Conservation (phyloP, 2,329 filamentous ascomycete genomes). For the Rhytidhysteron rufulum region DNA sequence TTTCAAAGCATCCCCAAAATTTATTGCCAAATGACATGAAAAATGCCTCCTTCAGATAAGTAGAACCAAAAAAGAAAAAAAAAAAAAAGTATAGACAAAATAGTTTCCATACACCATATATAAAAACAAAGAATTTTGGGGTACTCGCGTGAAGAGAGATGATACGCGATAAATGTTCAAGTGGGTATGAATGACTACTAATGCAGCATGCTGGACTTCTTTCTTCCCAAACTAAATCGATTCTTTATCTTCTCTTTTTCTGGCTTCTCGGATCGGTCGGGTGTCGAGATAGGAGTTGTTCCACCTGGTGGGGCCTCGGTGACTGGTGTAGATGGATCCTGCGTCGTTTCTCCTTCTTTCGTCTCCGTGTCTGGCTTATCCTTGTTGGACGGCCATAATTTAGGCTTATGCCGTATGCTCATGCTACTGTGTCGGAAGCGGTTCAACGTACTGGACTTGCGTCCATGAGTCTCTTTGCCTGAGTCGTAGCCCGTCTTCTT, state of each 20-base stretch:
- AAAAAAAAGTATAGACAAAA: too few species aligned
- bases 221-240: conserved; percentile 66
- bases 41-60: too few species aligned
- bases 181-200: too few species aligned
- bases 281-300: conserved; percentile 18
- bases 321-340: conserved; percentile 18
- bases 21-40: too few species aligned
- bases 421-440: conserved; percentile 70
- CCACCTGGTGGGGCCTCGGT: conserved; percentile 15
- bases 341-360: conserved; percentile 8
- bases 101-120: too few species aligned
- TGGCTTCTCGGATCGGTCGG: conserved; percentile 14
- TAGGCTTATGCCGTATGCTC: conserved; percentile 73
- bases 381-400: conserved; percentile 56
- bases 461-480: conserved; percentile 32
- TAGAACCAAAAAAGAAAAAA: too few species aligned
- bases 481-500: conserved; percentile 11
- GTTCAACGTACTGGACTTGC: conserved; percentile 50
- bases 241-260: conserved; percentile 57
- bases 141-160: too few species aligned
- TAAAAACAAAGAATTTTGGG: too few species aligned
- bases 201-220: conserved; percentile 59
- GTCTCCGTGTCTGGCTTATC: conserved; percentile 30
- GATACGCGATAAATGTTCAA: too few species aligned
- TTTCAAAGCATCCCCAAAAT: too few species aligned